Conservation (phyloP, 169 alveolate species). For the Plasmodium sp. region DNA sequence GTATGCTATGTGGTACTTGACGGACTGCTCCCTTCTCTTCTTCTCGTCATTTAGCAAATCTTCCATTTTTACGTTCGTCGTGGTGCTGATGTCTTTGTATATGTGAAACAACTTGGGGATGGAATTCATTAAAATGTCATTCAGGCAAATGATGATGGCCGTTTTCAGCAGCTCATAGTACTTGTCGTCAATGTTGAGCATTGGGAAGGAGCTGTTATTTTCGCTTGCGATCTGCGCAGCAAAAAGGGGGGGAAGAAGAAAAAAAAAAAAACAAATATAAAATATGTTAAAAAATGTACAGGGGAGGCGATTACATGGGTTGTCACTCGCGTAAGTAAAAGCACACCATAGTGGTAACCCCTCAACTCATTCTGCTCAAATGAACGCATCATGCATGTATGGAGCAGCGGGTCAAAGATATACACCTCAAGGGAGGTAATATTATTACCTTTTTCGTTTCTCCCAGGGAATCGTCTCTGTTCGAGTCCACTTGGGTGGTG, state of each 20-base stretch:
- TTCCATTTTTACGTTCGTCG: slow-evolving; percentile 26
- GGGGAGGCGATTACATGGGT: background rate
- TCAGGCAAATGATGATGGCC: slow-evolving; percentile 64
- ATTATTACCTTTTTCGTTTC: slow-evolving; percentile 23
- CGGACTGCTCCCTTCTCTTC: slow-evolving; percentile 66
- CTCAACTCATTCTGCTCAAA: background rate
- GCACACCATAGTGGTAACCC: background rate
- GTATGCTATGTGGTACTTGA: slow-evolving; percentile 71
- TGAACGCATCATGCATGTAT: background rate
- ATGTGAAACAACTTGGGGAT: slow-evolving; percentile 59
- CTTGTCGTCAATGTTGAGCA: slow-evolving; percentile 39
- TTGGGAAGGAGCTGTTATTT: slow-evolving; percentile 9
- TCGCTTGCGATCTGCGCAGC: background rate
- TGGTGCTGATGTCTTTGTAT: slow-evolving; percentile 2
- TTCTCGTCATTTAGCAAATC: slow-evolving; percentile 43
- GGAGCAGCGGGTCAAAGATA: background rate
- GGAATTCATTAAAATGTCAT: slow-evolving; percentile 65
- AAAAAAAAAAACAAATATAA: background rate
- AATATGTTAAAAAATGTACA: too few species aligned
- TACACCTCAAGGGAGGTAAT: background rate
- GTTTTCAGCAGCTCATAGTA: slow-evolving; percentile 62
- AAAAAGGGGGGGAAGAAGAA: background rate
- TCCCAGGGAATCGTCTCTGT: background rate
- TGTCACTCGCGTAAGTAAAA: background rate
- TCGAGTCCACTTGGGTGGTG: background rate